These are phyloP conservation scores for Esteya vermicola DNA, from an alignment of 2,329 filamentous ascomycete genomes.

Conservation along the genomic window DNA sequence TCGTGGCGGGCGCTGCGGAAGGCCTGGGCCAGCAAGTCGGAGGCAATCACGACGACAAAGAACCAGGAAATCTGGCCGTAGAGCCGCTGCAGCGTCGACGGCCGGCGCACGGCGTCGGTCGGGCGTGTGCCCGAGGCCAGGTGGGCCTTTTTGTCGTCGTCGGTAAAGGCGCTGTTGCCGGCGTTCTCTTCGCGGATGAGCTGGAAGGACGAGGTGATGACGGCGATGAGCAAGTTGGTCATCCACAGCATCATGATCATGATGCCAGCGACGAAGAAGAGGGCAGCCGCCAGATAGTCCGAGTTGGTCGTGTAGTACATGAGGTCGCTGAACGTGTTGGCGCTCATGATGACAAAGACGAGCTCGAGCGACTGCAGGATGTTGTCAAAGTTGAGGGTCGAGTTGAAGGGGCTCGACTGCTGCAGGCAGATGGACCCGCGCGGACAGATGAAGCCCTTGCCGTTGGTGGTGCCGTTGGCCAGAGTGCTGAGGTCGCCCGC, in stretches of 20 bases:
- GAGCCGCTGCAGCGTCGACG: constrained; percentile 46
- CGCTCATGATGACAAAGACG: constrained; percentile 96
- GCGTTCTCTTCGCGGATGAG: constrained; percentile 95
- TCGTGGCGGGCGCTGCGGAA: constrained; percentile 67
- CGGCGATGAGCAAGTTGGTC: constrained; percentile 84
- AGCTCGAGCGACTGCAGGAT: constrained; percentile 83
- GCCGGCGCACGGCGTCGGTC: constrained; percentile 23
- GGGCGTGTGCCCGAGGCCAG: constrained; percentile 17
- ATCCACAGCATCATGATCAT: constrained; percentile 94
- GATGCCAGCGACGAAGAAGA: constrained; percentile 63
- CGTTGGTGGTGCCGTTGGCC: constrained; percentile 30
- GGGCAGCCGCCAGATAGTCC: constrained; percentile 73
- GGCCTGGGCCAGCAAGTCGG: constrained; percentile 66
- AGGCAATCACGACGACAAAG: constrained; percentile 71
- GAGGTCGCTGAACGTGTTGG: constrained; percentile 89
- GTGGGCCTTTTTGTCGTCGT: constrained; percentile 44
- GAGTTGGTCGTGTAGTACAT: constrained; percentile 90
- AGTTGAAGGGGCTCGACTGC: constrained; percentile 62
- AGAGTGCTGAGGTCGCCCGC: constrained; percentile 30
- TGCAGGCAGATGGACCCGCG: constrained; percentile 71
- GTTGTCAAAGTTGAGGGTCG: constrained; percentile 89
- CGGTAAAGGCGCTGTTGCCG: constrained; percentile 83
- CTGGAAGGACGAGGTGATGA: constrained; percentile 97
- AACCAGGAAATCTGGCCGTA: constrained; percentile 62
- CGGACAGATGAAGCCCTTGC: constrained; percentile 85